Evolutionary conservation across 495 filamentous ascomycete species (phyloP).

Genomic region (Haplographium delicatum): DNA sequence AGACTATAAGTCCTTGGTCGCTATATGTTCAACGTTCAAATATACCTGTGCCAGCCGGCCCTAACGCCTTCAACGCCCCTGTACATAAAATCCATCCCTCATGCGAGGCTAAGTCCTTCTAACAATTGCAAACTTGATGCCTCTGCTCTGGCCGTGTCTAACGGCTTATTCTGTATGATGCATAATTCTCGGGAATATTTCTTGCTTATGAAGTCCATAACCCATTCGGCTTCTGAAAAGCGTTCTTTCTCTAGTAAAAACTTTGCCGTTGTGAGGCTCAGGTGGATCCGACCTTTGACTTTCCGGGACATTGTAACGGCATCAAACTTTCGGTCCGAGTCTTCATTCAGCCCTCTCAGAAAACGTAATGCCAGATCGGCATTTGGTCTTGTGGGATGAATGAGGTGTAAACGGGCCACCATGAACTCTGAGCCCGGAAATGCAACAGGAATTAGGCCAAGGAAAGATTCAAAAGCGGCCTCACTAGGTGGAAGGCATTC

Average conservation of each 20-base stretch:
- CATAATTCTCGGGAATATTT: slow-evolving; percentile 15
- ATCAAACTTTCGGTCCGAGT: neutral
- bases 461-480: slow-evolving; percentile 18
- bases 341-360: neutral
- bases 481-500: slow-evolving; percentile 7
- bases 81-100: neutral
- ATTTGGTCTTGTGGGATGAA: slow-evolving; percentile 21
- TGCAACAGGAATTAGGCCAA: slow-evolving; percentile 10
- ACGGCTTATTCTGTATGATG: neutral
- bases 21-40: neutral
- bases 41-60: neutral
- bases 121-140: slow-evolving; percentile 17
- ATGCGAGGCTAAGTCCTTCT: slow-evolving; percentile 6
- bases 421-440: neutral
- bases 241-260: slow-evolving; percentile 15
- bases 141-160: slow-evolving; percentile 16
- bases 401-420: slow-evolving; percentile 13
- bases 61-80: too few species aligned
- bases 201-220: slow-evolving; percentile 21
- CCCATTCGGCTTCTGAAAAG: slow-evolving; percentile 17
- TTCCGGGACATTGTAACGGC: neutral
- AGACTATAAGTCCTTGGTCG: too few species aligned
- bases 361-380: slow-evolving; percentile 12
- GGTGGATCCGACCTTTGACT: neutral
- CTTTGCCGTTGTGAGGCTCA: slow-evolving; percentile 19